Conservation (phyloP, 257 asterid species). For the Solanum raphanifolium region DNA sequence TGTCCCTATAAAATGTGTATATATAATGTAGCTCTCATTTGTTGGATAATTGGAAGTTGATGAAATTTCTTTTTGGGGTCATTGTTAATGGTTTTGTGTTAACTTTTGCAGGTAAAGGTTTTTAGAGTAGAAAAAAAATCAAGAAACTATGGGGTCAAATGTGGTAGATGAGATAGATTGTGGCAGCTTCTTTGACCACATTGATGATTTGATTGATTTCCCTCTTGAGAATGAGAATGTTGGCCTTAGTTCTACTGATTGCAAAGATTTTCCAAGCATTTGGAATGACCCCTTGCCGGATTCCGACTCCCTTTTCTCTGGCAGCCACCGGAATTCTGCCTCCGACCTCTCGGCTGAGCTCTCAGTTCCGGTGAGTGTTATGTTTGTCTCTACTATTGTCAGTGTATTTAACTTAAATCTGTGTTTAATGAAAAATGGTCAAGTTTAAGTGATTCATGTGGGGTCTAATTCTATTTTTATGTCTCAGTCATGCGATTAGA, state of each 20-base stretch:
- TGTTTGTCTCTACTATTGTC: neutral
- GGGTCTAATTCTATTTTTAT: neutral
- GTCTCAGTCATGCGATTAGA: neutral
- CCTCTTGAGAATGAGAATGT: slow-evolving; percentile 61
- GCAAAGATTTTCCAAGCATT: slow-evolving; percentile 49
- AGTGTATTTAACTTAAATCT: neutral
- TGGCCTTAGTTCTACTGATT: slow-evolving; percentile 39
- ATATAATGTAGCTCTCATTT: neutral
- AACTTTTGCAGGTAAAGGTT: slow-evolving; percentile 13
- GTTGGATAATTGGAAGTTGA: neutral
- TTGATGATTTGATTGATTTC: slow-evolving; percentile 84
- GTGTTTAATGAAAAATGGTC: neutral
- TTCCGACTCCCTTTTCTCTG: slow-evolving; percentile 41
- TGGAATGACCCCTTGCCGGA: slow-evolving; percentile 62
- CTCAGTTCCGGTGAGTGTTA: slow-evolving; percentile 70
- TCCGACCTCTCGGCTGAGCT: slow-evolving; percentile 67
- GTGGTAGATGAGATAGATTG: slow-evolving; percentile 67
- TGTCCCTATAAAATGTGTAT: neutral
- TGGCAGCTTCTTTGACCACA: slow-evolving; percentile 76
- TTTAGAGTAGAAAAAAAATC: neutral
- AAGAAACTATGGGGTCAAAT: slow-evolving; percentile 39
- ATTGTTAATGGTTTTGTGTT: neutral
- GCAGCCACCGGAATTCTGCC: slow-evolving; percentile 21
- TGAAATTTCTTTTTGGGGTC: neutral
- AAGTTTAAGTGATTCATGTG: neutral